These are phyloP conservation scores for Fusarium tricinctum DNA, from an alignment of 2,329 filamentous ascomycete species.

Conservation along the genomic window DNA sequence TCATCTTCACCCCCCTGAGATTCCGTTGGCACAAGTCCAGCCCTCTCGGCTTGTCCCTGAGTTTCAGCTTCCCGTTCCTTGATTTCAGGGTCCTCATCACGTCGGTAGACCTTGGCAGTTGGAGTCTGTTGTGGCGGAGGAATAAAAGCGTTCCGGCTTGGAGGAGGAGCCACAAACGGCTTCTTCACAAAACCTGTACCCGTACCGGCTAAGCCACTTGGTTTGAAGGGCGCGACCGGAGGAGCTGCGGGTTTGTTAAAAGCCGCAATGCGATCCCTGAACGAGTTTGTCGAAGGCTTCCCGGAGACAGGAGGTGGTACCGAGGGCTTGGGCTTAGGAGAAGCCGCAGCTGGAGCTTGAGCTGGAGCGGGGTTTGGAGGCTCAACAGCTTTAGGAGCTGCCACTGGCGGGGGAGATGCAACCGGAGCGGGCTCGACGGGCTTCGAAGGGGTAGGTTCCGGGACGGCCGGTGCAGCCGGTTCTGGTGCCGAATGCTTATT, in stretches of 20 bases:
- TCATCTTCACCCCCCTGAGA: slow-evolving; percentile 71
- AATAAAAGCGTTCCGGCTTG: slow-evolving; percentile 91
- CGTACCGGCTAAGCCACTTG: slow-evolving; percentile 70
- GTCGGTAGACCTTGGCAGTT: slow-evolving; percentile 81
- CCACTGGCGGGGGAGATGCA: slow-evolving; percentile 41
- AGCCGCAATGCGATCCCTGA: slow-evolving; percentile 95
- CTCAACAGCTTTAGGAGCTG: slow-evolving; percentile 54
- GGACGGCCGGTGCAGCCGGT: slow-evolving; percentile 52
- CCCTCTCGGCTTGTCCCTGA: slow-evolving; percentile 75
- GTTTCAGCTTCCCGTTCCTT: slow-evolving; percentile 75
- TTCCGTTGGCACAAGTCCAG: slow-evolving; percentile 68
- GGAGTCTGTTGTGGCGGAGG: slow-evolving; percentile 80
- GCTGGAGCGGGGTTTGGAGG: slow-evolving; percentile 47
- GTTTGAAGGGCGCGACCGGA: slow-evolving; percentile 91
- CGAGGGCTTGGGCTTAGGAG: slow-evolving; percentile 60
- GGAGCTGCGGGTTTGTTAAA: slow-evolving; percentile 93
- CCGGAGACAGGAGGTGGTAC: slow-evolving; percentile 77
- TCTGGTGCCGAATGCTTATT: slow-evolving; percentile 54
- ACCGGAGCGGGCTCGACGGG: slow-evolving; percentile 55
- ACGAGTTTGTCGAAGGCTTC: slow-evolving; percentile 82
- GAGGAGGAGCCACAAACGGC: slow-evolving; percentile 94
- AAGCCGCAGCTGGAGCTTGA: slow-evolving; percentile 47
- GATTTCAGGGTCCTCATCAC: slow-evolving; percentile 87
- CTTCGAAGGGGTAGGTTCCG: slow-evolving; percentile 49
- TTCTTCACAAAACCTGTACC: slow-evolving; percentile 89